These are phyloP conservation scores for Leonotis leonurus DNA, from an alignment of 257 asterid genomes.

Conservation along the genomic window DNA sequence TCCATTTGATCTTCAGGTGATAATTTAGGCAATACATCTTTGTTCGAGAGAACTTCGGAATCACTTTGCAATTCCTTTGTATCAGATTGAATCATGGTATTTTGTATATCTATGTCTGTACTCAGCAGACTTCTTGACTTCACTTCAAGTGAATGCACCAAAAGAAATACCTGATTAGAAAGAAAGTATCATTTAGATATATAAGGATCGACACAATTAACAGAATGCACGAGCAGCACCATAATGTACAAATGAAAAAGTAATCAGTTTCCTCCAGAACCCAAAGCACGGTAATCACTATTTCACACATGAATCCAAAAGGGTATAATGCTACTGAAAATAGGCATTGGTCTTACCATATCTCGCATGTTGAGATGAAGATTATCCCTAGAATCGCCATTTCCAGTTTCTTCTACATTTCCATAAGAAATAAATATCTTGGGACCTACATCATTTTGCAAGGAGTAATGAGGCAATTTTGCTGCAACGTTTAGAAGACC, in stretches of 20 bases:
- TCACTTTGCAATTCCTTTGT: slow-evolving; percentile 27
- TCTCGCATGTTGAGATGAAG: slow-evolving; percentile 87
- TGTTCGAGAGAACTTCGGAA: slow-evolving; percentile 25
- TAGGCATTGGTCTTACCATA: slow-evolving; percentile 43
- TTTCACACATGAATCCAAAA: neutral
- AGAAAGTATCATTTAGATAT: slow-evolving; percentile 10
- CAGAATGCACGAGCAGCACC: slow-evolving; percentile 2
- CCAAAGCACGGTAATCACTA: neutral
- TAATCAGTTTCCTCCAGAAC: neutral
- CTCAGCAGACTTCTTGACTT: slow-evolving; percentile 36
- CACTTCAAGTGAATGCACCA: slow-evolving; percentile 60
- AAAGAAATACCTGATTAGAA: slow-evolving; percentile 62
- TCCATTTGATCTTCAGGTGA: slow-evolving; percentile 39
- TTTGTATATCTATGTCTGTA: slow-evolving; percentile 33
- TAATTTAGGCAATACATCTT: slow-evolving; percentile 30
- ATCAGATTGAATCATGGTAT: slow-evolving; percentile 32
- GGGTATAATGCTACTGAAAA: neutral
- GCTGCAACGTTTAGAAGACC: slow-evolving; percentile 98
- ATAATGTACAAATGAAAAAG: neutral
- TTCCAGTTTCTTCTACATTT: slow-evolving; percentile 49
- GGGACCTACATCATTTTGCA: slow-evolving; percentile 98
- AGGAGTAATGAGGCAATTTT: slow-evolving; percentile 90
- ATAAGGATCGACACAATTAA: slow-evolving; percentile 11
- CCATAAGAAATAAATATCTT: slow-evolving; percentile 84
- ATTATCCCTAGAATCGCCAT: slow-evolving; percentile 62